Percentiles rank a stretch among this genome's conserved stretches.
Evolutionary conservation across 192 early-diverging fungal species (phyloP).

Genomic region (Spizellomyces punctatus): DNA sequence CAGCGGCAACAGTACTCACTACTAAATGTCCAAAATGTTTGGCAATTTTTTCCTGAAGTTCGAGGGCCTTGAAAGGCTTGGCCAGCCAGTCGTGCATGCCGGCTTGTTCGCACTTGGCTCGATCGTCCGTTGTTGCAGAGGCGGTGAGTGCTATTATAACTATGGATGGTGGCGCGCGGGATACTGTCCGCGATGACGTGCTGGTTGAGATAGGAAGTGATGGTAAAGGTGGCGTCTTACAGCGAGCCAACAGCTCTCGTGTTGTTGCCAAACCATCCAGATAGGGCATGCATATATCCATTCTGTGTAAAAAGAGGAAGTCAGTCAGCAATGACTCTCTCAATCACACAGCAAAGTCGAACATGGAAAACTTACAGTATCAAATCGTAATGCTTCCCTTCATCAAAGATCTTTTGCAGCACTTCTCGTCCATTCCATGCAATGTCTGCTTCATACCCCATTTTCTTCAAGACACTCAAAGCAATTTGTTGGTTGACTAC

Average conservation of each 20-base stretch:
- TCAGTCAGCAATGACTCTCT: not conserved
- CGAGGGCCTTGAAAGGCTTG: slow-evolving; percentile 19
- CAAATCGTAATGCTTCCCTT: too few species aligned
- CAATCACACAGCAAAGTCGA: not conserved
- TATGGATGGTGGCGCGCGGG: not conserved
- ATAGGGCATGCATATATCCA: slow-evolving; percentile 31
- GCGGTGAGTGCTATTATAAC: slow-evolving; percentile 29
- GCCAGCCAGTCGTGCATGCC: slow-evolving; percentile 32
- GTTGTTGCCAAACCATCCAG: slow-evolving; percentile 26
- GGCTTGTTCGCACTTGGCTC: slow-evolving; percentile 10
- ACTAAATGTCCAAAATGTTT: slow-evolving; percentile 34
- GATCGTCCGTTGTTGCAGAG: slow-evolving; percentile 22
- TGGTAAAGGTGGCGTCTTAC: too few species aligned
- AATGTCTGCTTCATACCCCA: slow-evolving; percentile 27
- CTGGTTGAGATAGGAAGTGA: too few species aligned
- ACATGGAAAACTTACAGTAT: too few species aligned
- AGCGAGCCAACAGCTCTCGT: not conserved
- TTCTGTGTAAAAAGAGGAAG: not conserved
- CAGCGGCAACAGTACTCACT: too few species aligned
- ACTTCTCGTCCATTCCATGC: slow-evolving; percentile 22
- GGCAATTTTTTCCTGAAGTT: slow-evolving; percentile 17
- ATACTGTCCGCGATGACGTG: not conserved
- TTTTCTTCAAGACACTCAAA: slow-evolving; percentile 15
- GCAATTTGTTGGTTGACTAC: slow-evolving; percentile 31
- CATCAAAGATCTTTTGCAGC: slow-evolving; percentile 7